Percentiles rank a stretch among this genome's conserved stretches.
phyloP scores from a whole-genome alignment of 2,329 filamentous ascomycete genomes.

The Stagonosporopsis chrysanthemi region DNA sequence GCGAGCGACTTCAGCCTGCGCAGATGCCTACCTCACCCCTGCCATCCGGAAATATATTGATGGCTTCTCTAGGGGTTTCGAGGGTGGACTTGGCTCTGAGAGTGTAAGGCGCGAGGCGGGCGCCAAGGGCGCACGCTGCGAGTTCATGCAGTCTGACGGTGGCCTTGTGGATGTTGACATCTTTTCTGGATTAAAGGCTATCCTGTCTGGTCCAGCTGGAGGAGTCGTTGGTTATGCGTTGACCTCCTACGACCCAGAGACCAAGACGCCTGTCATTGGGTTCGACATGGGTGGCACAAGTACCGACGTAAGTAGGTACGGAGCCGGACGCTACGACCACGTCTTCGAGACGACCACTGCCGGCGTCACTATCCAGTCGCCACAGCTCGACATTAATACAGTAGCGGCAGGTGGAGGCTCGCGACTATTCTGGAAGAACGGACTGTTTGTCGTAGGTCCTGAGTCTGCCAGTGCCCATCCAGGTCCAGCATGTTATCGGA shows the following conservation, averaged over 20 bases:
- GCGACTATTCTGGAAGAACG: constrained; percentile 84
- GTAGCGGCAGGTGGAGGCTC: constrained; percentile 91
- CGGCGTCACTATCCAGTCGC: constrained; percentile 91
- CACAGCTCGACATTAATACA: constrained; percentile 93
- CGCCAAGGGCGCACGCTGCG: constrained; percentile 77
- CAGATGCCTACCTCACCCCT: constrained; percentile 81
- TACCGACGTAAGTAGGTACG: constrained; percentile 89
- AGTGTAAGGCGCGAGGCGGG: constrained; percentile 73
- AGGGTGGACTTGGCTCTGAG: constrained; percentile 77
- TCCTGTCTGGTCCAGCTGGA: constrained; percentile 89
- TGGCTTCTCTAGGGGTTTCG: constrained; percentile 81
- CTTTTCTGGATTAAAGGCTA: constrained; percentile 85
- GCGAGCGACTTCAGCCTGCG: constrained; percentile 77
- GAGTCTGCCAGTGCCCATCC: constrained; percentile 90
- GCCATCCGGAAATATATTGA: constrained; percentile 79
- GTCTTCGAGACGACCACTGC: constrained; percentile 94
- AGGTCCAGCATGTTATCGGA: constrained; percentile 89
- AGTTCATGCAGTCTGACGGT: constrained; percentile 94
- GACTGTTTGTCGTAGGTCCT: constrained; percentile 87
- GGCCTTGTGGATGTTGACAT: constrained; percentile 74
- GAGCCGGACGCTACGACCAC: constrained; percentile 85
- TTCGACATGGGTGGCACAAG: constrained; percentile 97
- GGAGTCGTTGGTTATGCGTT: constrained; percentile 92
- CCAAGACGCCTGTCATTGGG: constrained; percentile 85
- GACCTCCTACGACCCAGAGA: constrained; percentile 85